phyloP scores from a whole-genome alignment of 805 yeast species.

The Candida oleophila region DNA sequence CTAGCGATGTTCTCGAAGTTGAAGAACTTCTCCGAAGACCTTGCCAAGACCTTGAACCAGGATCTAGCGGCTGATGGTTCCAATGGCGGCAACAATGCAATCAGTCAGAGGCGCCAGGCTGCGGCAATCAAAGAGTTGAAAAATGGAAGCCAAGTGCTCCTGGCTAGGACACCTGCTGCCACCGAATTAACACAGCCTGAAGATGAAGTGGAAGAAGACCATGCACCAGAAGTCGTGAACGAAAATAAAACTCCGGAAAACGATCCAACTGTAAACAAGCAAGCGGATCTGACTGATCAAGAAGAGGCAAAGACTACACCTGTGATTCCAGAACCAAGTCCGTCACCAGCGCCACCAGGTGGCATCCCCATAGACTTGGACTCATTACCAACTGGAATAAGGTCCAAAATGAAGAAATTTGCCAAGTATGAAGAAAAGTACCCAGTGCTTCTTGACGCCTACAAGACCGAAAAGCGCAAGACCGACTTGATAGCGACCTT shows the following conservation, averaged over 20 bases:
- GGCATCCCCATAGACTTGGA: constrained; percentile 25
- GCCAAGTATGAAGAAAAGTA: constrained; percentile 88
- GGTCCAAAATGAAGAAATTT: constrained; percentile 67
- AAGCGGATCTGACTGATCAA: background rate
- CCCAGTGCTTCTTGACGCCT: constrained; percentile 81
- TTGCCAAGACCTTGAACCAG: constrained; percentile 39
- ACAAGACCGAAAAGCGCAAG: constrained; percentile 74
- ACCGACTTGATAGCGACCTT: constrained; percentile 57
- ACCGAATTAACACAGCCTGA: constrained; percentile 47
- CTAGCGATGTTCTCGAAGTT: constrained; percentile 40
- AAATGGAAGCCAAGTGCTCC: constrained; percentile 31
- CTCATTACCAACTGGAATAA: constrained; percentile 56
- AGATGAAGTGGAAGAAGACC: constrained; percentile 28
- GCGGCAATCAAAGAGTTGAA: constrained; percentile 31
- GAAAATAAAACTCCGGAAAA: too few relatives aligned
- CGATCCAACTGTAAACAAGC: background rate
- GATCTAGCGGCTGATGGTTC: constrained; percentile 22
- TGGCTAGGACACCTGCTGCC: constrained; percentile 48
- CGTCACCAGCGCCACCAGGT: constrained; percentile 8
- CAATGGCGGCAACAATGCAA: constrained; percentile 4
- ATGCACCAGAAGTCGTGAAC: background rate
- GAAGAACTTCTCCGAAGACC: constrained; percentile 44
- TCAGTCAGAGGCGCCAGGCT: constrained; percentile 5
- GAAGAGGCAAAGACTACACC: background rate
- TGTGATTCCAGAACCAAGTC: background rate